Evolutionary conservation across 2,329 filamentous ascomycete genomes (phyloP).

Genomic region (Corniculantispora saksenae): DNA sequence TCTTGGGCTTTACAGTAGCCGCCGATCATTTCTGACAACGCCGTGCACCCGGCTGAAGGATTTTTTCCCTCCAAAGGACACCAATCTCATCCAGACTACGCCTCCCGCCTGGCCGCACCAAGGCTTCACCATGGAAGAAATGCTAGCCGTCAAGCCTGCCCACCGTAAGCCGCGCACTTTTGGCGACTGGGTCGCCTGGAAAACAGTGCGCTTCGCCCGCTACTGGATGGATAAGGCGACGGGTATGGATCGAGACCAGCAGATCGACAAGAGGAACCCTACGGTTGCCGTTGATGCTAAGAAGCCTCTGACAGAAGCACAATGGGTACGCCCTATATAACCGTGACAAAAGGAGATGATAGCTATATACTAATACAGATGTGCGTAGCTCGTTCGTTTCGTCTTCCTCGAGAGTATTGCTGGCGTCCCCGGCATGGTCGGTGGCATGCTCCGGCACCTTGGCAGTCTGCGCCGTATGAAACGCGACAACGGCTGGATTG

Average conservation of each 20-base stretch:
- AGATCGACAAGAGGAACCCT: conserved; percentile 59
- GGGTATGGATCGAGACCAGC: conserved; percentile 71
- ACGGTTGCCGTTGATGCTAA: conserved; percentile 55
- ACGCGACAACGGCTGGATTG: conserved; percentile 95
- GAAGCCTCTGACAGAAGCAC: conserved; percentile 73
- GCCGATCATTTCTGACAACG: conserved; percentile 51
- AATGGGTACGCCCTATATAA: conserved; percentile 71
- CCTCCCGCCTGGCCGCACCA: conserved; percentile 70
- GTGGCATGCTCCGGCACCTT: conserved; percentile 88
- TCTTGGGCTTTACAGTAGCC: conserved; percentile 31
- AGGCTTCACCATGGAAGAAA: conserved; percentile 76
- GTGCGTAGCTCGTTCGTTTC: conserved; percentile 68
- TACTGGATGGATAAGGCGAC: conserved; percentile 82
- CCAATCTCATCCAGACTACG: conserved; percentile 61
- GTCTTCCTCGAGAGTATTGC: conserved; percentile 94
- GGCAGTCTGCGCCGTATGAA: conserved; percentile 81
- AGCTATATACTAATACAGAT: conserved; percentile 13
- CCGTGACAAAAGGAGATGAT: no score
- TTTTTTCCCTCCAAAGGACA: conserved; percentile 64
- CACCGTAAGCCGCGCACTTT: conserved; percentile 73
- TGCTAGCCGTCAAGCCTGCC: conserved; percentile 71
- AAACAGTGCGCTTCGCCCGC: conserved; percentile 72
- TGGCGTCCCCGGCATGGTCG: conserved; percentile 95
- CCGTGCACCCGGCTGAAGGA: conserved; percentile 48
- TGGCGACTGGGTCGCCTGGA: conserved; percentile 78